Evolutionary conservation across 2,329 filamentous ascomycete species (phyloP), one percentile per base, ranked within the genome.

Genomic region (Monosporascus cannonballus): DNA sequence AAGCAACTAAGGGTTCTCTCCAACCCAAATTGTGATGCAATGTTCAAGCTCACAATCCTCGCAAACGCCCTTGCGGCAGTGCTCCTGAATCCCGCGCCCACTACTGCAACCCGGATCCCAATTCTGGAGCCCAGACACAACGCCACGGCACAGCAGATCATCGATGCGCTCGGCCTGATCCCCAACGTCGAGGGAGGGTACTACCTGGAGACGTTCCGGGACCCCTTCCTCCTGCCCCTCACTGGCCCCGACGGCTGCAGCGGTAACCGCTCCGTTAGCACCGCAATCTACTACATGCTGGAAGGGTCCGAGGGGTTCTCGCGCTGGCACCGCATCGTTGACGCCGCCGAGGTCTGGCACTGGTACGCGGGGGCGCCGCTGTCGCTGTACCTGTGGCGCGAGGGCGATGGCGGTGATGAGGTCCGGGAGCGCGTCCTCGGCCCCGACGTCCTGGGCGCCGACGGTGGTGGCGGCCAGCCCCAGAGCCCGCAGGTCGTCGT

Each of bases 351-450:
- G 60, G 65, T 78, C 8, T 80, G 78, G 78, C 78, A 81, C 59
- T 76, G 74, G 64, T 80, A 81, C 49, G 77, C 75, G 8, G 78
- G 78, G 5, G 76, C 77, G 6, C 77, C 77, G 1, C 60, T 81
- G 48, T 69, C 62, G 11, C 62, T 80, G 9, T 74, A 70, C 2
- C 64, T 79, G 0, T 76, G 75, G 2, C 61, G 53, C 20, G 63
- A 79, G 49, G 69, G 79, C 50, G 76, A 79, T 49, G 69, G 79
- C 51, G 76, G 75, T 3, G 63, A 60, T 59, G 67, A 64, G 38
- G 65, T 66, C 56, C 64, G 67, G 6, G 53, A 68, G 37, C 56
- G 64, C 8, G 59, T 70, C 25, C 67, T 79, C 14, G 77, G 76
- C 0, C 64, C 67, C 4, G 70, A 77, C 46, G 51, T 79, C n/a